phyloP scores from a whole-genome alignment of 257 asterid species.

The Haberlea rhodopensis region DNA sequence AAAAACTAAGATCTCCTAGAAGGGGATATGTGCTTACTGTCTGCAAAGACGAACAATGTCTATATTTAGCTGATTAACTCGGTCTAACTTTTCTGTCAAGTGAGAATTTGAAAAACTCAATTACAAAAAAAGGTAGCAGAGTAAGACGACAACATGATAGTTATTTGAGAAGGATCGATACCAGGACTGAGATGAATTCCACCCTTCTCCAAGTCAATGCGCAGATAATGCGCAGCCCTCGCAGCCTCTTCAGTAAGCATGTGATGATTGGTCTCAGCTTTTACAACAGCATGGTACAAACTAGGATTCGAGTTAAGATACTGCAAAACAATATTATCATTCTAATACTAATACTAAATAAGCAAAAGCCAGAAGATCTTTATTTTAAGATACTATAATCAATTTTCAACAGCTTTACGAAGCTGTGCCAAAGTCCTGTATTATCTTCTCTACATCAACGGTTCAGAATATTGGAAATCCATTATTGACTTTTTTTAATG shows the following conservation, averaged over 20 bases:
- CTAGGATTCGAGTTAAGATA: conserved; percentile 73
- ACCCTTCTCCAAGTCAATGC: conserved; percentile 88
- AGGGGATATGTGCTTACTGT: conserved; percentile 57
- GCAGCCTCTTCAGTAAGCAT: conserved; percentile 75
- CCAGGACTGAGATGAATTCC: conserved; percentile 91
- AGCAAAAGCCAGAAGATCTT: conserved; percentile 3
- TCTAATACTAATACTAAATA: conserved; percentile 2
- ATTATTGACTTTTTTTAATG: too few relatives aligned
- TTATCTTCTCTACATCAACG: conserved; percentile 3
- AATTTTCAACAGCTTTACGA: neutral
- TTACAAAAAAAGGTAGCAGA: conserved; percentile 6
- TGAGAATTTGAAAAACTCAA: conserved; percentile 22
- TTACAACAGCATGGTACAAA: conserved; percentile 67
- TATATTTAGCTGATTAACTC: conserved; percentile 59
- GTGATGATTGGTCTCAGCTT: conserved; percentile 70
- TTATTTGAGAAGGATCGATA: conserved; percentile 33
- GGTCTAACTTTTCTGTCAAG: conserved; percentile 69
- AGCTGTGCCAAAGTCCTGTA: conserved; percentile 13
- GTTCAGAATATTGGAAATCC: neutral
- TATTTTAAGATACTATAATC: conserved; percentile 4
- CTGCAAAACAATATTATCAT: conserved; percentile 44
- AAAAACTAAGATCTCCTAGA: conserved; percentile 12
- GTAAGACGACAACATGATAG: conserved; percentile 5
- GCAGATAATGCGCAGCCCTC: conserved; percentile 70
- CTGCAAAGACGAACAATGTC: conserved; percentile 79